Conservation (phyloP, 768 basidiomycete genomes). For the Russula sp. region DNA sequence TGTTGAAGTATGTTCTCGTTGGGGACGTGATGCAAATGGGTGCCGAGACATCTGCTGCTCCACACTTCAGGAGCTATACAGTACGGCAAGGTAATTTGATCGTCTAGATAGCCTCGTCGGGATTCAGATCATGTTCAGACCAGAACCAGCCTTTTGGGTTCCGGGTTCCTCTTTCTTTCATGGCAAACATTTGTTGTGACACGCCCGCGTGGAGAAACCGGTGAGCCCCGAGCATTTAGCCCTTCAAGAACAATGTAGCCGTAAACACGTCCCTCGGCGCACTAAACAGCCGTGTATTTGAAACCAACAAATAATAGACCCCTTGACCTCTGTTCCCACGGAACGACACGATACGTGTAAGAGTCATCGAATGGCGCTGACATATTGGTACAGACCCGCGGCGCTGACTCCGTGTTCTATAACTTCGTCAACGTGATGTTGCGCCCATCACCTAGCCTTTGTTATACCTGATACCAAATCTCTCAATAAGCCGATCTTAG, state of each 20-base stretch:
- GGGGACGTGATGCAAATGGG: not conserved
- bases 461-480: constrained; percentile 11
- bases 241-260: constrained; percentile 14
- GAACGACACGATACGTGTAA: constrained; percentile 3
- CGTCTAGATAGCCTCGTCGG: not conserved
- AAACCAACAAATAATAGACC: constrained; percentile 9
- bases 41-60: not conserved
- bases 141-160: not conserved
- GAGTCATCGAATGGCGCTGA: not conserved
- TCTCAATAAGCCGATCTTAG: constrained; percentile 18
- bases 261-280: constrained; percentile 8
- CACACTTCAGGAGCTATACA: not conserved
- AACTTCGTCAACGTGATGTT: constrained; percentile 20
- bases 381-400: constrained; percentile 18
- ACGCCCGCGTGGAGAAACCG: constrained; percentile 9
- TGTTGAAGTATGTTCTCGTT: not conserved
- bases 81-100: not conserved
- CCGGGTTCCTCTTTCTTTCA: not conserved
- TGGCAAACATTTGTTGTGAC: constrained; percentile 1
- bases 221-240: constrained; percentile 18
- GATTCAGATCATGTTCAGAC: not conserved
- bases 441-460: constrained; percentile 28
- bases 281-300: not conserved
- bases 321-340: not conserved
- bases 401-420: constrained; percentile 14